A percentile compares a stretch with the other conserved stretches of the same genome.
Evolutionary conservation across 1,139 yeast genomes (phyloP).

Genomic region (Protomyces inouyei): DNA sequence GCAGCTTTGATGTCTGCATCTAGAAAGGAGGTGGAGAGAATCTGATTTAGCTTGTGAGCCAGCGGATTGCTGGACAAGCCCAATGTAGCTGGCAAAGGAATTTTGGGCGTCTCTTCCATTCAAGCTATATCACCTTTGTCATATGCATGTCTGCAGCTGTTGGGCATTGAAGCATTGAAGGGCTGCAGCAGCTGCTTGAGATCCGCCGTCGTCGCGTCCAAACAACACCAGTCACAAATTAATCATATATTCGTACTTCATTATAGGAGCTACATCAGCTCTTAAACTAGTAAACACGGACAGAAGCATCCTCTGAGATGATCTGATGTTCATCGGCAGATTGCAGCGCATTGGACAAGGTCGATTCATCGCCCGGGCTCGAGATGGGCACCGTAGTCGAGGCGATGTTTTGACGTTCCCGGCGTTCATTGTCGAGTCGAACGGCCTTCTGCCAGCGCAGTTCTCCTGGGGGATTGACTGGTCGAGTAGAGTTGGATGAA

Average conservation of each 20-base stretch:
- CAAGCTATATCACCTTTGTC: background rate
- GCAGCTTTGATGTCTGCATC: conserved; percentile 41
- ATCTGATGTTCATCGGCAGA: background rate
- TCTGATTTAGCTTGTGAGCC: conserved; percentile 30
- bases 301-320: background rate
- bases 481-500: background rate
- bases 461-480: background rate
- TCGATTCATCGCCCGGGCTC: background rate
- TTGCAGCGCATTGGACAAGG: background rate
- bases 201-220: too few species aligned
- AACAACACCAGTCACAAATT: background rate
- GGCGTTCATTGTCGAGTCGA: background rate
- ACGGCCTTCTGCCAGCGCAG: background rate
- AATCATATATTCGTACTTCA: background rate
- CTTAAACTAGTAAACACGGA: background rate
- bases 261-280: too few species aligned
- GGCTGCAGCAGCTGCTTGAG: too few species aligned
- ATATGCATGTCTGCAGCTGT: too few species aligned
- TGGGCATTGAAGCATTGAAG: too few species aligned
- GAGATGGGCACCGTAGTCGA: background rate
- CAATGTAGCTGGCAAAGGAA: conserved; percentile 9
- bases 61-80: conserved; percentile 12
- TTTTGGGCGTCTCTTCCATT: background rate
- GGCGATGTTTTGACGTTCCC: background rate
- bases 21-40: conserved; percentile 41